Evolutionary conservation across 257 asterid species (phyloP), one percentile per base, ranked within the genome.

Genomic region (Cordia subcordata): DNA sequence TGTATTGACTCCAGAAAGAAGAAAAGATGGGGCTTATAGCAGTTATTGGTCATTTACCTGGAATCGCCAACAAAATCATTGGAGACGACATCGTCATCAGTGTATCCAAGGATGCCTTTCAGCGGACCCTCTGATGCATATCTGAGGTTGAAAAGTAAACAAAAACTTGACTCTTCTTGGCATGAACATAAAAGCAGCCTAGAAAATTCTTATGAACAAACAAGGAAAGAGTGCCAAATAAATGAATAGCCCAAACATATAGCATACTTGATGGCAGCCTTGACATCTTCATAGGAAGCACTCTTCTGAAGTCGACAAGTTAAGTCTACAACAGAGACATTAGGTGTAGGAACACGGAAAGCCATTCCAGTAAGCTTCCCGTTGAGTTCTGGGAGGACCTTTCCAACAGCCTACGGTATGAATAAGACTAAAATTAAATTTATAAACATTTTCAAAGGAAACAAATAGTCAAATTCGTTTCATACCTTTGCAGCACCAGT

Each of bases 341-440:
- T 89, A 61, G 97, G 88, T 10, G 97, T 93, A 13, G 99, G 99
- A 35, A 93, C 96, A 68, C 99, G 97, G 81, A 93, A 93, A 11
- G 99, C 99, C 97, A 93, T 93, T 64, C 99, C 99, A 14, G 96
- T 89, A 72, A 93, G 96, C 77, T 87, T 90, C 13, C 97, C 97
- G 47, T 93, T 93, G 47, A 93, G 94, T 72, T 82, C 97, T 47
- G 99, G 99, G 56, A 93, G 96, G 76, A 93, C 99, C 73, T 89
- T 89, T 65, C 99, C 99, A 40, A 93, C 97, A 67, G 97, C 99
- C 99, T 93, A 64, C 49, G 70, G 68, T 65, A 65, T 56, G 52
- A 44, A 53, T 32, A 57, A 23, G 33, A 21, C 15, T 50, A 32
- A 15, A 62, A 38, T 9, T 10, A 58, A 22, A 17, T 53, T 52